A percentile compares a stretch with the other conserved stretches of the same genome.
Evolutionary conservation across 306 rosid species (phyloP).

Genomic region (Begonia masoniana): DNA sequence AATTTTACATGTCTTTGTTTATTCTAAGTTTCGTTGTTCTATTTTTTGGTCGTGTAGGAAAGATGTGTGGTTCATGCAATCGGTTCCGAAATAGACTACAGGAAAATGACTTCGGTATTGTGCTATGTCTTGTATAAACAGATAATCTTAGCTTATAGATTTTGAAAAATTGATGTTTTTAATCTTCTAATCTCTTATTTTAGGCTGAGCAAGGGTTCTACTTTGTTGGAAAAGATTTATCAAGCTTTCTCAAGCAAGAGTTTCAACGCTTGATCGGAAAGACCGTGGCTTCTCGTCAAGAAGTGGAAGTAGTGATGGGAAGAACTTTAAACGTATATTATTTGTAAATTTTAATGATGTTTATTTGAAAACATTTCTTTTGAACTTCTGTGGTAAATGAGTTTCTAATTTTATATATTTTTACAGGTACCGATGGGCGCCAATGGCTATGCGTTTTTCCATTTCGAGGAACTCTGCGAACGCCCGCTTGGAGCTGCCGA

Average conservation of each 20-base stretch:
- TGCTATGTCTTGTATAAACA: no score
- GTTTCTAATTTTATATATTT: conserved; percentile 5
- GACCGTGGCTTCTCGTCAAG: conserved; percentile 42
- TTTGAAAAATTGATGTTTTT: conserved; percentile 5
- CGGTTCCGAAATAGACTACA: conserved; percentile 79
- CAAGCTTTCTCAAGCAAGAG: conserved; percentile 42
- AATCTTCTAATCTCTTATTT: conserved; percentile 7
- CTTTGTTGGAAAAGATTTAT: conserved; percentile 56
- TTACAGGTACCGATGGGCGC: conserved; percentile 76
- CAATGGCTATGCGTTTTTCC: conserved; percentile 76
- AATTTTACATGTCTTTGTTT: conserved; percentile 12
- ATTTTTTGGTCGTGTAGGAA: conserved; percentile 36
- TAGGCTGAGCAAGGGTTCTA: conserved; percentile 84
- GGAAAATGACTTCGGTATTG: conserved; percentile 75
- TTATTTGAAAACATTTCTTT: background rate
- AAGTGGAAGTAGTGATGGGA: conserved; percentile 92
- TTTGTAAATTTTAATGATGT: background rate
- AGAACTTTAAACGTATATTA: conserved; percentile 30
- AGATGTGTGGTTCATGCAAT: conserved; percentile 79
- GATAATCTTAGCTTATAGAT: background rate
- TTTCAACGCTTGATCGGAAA: conserved; percentile 68
- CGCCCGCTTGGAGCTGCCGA: conserved; percentile 93
- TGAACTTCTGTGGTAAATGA: background rate
- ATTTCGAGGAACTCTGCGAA: conserved; percentile 86
- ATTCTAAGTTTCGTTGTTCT: no score